Conservation (phyloP, 1,284 basidiomycete genomes). For the Pseudozyma sp. region DNA sequence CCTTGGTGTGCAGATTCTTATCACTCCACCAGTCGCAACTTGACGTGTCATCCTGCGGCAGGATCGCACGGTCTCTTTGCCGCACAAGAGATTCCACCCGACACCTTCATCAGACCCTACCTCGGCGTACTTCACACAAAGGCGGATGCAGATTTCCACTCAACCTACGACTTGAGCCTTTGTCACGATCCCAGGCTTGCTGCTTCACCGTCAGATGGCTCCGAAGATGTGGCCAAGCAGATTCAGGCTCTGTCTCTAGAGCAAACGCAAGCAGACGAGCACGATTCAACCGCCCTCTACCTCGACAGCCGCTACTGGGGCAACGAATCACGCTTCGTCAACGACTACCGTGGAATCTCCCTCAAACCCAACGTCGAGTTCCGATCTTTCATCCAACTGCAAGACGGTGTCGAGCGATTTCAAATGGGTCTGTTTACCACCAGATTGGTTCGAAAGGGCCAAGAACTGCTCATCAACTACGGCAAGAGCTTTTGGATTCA, state of each 20-base stretch:
- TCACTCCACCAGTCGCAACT: constrained; percentile 32
- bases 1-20: constrained; percentile 30
- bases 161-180: constrained; percentile 81
- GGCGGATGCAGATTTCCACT: constrained; percentile 72
- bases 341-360: constrained; percentile 61
- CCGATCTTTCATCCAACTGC: constrained; percentile 39
- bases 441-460: constrained; percentile 78
- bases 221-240: neutral
- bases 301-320: constrained; percentile 71
- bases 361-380: constrained; percentile 54
- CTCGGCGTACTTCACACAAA: constrained; percentile 85
- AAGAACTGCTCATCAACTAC: constrained; percentile 88
- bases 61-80: constrained; percentile 88
- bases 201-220: neutral
- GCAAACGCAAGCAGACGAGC: neutral
- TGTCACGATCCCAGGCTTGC: constrained; percentile 26
- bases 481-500: constrained; percentile 88
- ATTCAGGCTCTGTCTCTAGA: constrained; percentile 4
- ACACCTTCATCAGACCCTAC: constrained; percentile 81
- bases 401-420: constrained; percentile 1
- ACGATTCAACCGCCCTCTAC: constrained; percentile 31
- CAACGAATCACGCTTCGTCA: constrained; percentile 75
- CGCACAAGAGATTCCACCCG: constrained; percentile 76
- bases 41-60: constrained; percentile 77
- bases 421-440: constrained; percentile 62